These are phyloP conservation scores for Skeletonema grethae DNA, from an alignment of 108 stramenopile genomes.

Conservation along the genomic window DNA sequence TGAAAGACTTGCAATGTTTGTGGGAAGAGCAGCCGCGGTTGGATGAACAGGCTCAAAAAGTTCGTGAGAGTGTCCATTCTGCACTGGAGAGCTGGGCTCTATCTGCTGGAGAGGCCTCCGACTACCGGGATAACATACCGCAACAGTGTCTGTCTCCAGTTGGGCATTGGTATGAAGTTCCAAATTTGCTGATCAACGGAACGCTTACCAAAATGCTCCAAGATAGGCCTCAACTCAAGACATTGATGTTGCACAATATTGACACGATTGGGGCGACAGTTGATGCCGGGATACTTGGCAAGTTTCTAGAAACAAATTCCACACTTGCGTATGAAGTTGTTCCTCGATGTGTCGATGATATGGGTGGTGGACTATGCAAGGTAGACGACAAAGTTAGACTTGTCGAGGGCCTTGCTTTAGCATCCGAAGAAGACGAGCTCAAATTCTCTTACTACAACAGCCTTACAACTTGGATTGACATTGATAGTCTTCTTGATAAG, in stretches of 20 bases:
- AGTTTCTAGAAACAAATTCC: constrained; percentile 43
- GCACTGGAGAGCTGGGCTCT: constrained; percentile 58
- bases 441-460: constrained; percentile 64
- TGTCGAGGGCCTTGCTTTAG: constrained; percentile 63
- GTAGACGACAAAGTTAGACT: constrained; percentile 26
- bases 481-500: constrained; percentile 48
- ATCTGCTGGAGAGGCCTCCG: constrained; percentile 55
- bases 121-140: constrained; percentile 58
- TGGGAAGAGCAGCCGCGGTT: constrained; percentile 57
- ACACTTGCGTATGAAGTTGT: constrained; percentile 61
- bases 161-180: constrained; percentile 67
- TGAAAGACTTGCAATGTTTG: constrained; percentile 52
- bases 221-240: constrained; percentile 59
- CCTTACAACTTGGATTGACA: constrained; percentile 66
- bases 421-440: constrained; percentile 60
- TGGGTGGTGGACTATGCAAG: constrained; percentile 32
- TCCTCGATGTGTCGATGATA: constrained; percentile 61
- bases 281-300: constrained; percentile 59
- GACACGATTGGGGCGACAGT: constrained; percentile 66
- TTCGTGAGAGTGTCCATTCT: constrained; percentile 42
- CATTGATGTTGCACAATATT: constrained; percentile 70
- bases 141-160: constrained; percentile 63
- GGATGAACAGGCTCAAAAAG: constrained; percentile 69
- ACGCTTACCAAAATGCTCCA: constrained; percentile 51
- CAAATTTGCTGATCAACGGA: constrained; percentile 60